Evolutionary conservation across 345 rosid species (phyloP).

Genomic region (Linum lewisii): DNA sequence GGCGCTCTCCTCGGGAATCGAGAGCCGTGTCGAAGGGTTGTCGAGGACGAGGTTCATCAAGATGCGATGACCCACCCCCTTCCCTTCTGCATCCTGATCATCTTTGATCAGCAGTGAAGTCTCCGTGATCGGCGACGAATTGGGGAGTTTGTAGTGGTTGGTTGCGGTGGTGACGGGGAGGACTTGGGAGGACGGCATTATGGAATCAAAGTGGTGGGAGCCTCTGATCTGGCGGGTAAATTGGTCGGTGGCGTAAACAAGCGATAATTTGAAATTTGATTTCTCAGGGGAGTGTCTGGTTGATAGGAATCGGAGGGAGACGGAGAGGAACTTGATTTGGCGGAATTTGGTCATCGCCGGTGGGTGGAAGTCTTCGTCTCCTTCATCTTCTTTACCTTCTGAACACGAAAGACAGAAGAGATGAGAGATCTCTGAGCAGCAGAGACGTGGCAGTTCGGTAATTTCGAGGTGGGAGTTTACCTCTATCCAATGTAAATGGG

Average conservation of each 20-base stretch:
- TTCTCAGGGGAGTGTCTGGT: background rate
- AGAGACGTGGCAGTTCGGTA: too few relatives aligned
- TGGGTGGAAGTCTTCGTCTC: background rate
- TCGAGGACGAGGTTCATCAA: slow-evolving; percentile 9
- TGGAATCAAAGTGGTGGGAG: background rate
- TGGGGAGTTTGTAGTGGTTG: background rate
- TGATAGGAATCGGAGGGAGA: background rate
- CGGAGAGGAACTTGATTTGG: background rate
- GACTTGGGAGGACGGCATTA: background rate
- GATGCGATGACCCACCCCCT: background rate
- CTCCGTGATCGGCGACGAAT: background rate
- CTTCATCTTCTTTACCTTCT: background rate
- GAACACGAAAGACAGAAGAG: too few relatives aligned
- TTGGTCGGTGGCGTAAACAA: background rate
- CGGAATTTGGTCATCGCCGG: background rate
- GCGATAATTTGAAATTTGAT: too few relatives aligned
- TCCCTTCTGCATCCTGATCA: background rate
- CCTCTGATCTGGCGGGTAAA: background rate
- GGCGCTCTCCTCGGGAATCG: slow-evolving; percentile 33
- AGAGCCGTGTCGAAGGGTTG: slow-evolving; percentile 36
- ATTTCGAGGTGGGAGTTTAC: too few relatives aligned
- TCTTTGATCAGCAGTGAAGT: background rate
- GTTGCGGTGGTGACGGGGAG: background rate
- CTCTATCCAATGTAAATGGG: too few relatives aligned
- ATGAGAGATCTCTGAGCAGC: too few relatives aligned